These are phyloP conservation scores for Wickerhamiella alocasiicola DNA, from an alignment of 805 yeast genomes.

Conservation along the genomic window DNA sequence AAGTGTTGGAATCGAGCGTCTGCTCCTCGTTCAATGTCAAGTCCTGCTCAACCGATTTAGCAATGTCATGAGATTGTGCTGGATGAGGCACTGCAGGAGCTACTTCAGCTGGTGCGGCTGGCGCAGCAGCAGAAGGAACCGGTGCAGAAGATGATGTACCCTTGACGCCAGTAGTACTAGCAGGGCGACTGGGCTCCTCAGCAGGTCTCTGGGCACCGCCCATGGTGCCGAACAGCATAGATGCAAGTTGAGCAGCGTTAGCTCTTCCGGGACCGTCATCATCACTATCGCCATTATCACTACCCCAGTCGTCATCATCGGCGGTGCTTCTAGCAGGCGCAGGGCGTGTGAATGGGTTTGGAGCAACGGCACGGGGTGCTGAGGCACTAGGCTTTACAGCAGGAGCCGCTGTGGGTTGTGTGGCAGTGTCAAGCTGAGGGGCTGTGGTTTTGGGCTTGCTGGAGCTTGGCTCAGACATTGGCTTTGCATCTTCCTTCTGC, in stretches of 20 bases:
- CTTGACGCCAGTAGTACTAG: slow-evolving; percentile 10
- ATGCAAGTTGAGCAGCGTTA: slow-evolving; percentile 33
- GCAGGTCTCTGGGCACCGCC: slow-evolving; percentile 16
- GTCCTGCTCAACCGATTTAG: no score
- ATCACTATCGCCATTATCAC: slow-evolving; percentile 27
- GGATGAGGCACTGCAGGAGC: slow-evolving; percentile 25
- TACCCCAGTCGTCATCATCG: slow-evolving; percentile 25
- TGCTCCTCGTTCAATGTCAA: no score
- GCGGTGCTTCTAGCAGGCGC: slow-evolving; percentile 17
- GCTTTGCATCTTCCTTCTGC: no score
- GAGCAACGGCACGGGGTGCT: slow-evolving; percentile 14
- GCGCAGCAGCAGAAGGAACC: background rate
- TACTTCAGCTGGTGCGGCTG: background rate
- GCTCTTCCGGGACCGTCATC: slow-evolving; percentile 25
- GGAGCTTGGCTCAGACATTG: no score
- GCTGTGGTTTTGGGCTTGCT: background rate
- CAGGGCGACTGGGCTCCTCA: slow-evolving; percentile 2
- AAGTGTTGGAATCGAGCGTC: no score
- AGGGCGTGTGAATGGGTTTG: slow-evolving; percentile 9
- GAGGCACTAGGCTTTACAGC: slow-evolving; percentile 14
- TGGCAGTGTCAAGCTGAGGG: no score
- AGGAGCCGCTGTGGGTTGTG: background rate
- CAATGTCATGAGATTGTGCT: no score
- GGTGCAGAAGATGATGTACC: background rate
- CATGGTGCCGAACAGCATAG: slow-evolving; percentile 33